These are phyloP conservation scores for Phyllosticta citrichinensis DNA, from an alignment of 2,329 filamentous ascomycete species.

Conservation along the genomic window DNA sequence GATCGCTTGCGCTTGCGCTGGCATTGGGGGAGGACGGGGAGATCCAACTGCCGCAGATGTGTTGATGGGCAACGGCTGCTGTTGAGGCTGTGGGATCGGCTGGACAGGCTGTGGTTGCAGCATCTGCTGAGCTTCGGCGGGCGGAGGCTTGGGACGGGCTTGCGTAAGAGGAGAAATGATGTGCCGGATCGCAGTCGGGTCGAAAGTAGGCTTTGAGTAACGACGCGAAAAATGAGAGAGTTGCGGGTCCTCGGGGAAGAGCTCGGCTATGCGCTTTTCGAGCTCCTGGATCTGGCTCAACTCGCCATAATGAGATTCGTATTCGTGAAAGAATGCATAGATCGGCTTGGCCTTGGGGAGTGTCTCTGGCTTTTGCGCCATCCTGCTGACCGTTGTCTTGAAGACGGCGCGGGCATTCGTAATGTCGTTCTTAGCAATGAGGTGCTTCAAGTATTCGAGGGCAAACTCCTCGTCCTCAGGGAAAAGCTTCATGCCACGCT, in stretches of 20 bases:
- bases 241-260: slow-evolving; percentile 82
- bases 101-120: neutral
- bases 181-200: slow-evolving; percentile 70
- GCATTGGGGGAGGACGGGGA: slow-evolving; percentile 11
- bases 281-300: slow-evolving; percentile 82
- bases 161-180: slow-evolving; percentile 76
- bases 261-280: slow-evolving; percentile 82
- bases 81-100: neutral
- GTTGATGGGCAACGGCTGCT: neutral
- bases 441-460: slow-evolving; percentile 89
- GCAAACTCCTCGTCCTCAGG: slow-evolving; percentile 90
- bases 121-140: neutral
- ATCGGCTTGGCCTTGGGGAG: slow-evolving; percentile 70
- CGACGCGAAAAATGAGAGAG: slow-evolving; percentile 67
- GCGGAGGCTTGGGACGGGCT: slow-evolving; percentile 41
- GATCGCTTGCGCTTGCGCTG: slow-evolving; percentile 11
- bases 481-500: slow-evolving; percentile 85
- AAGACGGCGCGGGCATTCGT: slow-evolving; percentile 95
- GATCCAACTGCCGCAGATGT: slow-evolving; percentile 7
- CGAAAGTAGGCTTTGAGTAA: slow-evolving; percentile 58
- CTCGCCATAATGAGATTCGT: slow-evolving; percentile 90
- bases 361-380: slow-evolving; percentile 67
- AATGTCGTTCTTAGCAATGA: slow-evolving; percentile 84
- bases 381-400: slow-evolving; percentile 79
- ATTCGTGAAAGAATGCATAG: slow-evolving; percentile 87